Evolutionary conservation across 208 protist species (phyloP).

Genomic region (Trypanosoma congolense): DNA sequence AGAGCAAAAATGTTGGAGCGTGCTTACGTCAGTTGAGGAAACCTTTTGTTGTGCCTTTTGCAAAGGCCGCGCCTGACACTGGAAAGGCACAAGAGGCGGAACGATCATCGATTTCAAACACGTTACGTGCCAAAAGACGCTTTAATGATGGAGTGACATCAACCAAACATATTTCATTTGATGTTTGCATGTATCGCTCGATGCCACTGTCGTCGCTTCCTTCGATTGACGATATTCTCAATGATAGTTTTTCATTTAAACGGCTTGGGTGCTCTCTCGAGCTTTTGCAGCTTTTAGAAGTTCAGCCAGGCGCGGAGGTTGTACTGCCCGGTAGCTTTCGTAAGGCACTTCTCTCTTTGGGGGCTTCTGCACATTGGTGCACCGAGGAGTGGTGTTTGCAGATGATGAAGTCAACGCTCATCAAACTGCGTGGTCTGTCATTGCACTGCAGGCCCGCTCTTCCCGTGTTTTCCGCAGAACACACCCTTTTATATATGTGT

Average conservation of each 20-base stretch:
- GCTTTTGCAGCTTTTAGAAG: constrained; percentile 15
- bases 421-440: constrained; percentile 25
- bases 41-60: constrained; percentile 17
- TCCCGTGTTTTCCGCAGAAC: constrained; percentile 17
- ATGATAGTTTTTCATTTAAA: constrained; percentile 20
- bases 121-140: not conserved
- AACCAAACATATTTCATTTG: constrained; percentile 9
- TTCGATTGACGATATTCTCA: constrained; percentile 14
- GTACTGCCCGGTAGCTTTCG: constrained; percentile 31
- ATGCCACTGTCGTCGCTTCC: constrained; percentile 13
- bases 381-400: constrained; percentile 51
- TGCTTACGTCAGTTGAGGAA: too few relatives aligned
- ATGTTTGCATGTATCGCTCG: constrained; percentile 17
- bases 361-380: constrained; percentile 30
- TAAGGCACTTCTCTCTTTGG: constrained; percentile 40
- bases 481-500: constrained; percentile 36
- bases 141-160: not conserved
- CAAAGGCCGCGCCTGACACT: not conserved
- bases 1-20: too few relatives aligned
- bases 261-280: constrained; percentile 11
- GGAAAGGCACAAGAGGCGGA: not conserved
- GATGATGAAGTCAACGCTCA: constrained; percentile 36
- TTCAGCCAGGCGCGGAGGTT: constrained; percentile 6
- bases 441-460: constrained; percentile 7
- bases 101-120: not conserved